These are phyloP conservation scores for Clitopilus hobsonii DNA, from an alignment of 768 basidiomycete genomes.

Conservation along the genomic window DNA sequence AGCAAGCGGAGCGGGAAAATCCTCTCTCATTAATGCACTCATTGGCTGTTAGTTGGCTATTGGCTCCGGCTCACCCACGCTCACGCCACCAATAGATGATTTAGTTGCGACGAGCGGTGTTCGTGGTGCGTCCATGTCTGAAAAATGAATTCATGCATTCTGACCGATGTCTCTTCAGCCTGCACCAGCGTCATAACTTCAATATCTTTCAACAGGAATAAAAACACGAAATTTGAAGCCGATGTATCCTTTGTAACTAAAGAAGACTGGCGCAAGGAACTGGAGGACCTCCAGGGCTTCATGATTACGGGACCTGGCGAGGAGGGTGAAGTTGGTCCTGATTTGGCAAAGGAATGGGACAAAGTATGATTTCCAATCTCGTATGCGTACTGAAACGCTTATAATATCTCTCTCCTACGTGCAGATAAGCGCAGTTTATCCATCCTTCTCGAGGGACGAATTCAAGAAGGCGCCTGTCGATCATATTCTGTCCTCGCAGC, in stretches of 20 bases:
- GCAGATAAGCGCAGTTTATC: constrained; percentile 61
- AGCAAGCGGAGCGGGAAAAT: constrained; percentile 63
- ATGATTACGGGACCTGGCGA: constrained; percentile 53
- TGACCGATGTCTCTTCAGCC: constrained; percentile 26
- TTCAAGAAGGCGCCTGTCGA: constrained; percentile 45
- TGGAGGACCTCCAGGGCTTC: constrained; percentile 33
- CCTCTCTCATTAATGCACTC: constrained; percentile 56
- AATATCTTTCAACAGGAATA: constrained; percentile 51
- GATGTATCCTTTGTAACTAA: constrained; percentile 55
- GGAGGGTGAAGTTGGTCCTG: constrained; percentile 29
- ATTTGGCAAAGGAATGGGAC: constrained; percentile 51
- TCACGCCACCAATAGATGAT: constrained; percentile 33
- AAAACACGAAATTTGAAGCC: constrained; percentile 49
- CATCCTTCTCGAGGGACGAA: constrained; percentile 41
- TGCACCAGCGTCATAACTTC: constrained; percentile 67
- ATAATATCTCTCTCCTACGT: background rate
- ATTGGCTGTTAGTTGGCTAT: constrained; percentile 41
- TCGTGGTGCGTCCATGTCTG: constrained; percentile 37
- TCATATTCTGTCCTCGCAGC: constrained; percentile 35
- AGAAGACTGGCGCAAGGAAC: constrained; percentile 53
- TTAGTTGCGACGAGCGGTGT: constrained; percentile 66
- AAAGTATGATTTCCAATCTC: constrained; percentile 32
- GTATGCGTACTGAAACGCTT: background rate
- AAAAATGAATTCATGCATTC: background rate
- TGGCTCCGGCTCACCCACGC: background rate